Evolutionary conservation across 805 yeast species (phyloP).

Genomic region (Saccharomycopsis amapae): DNA sequence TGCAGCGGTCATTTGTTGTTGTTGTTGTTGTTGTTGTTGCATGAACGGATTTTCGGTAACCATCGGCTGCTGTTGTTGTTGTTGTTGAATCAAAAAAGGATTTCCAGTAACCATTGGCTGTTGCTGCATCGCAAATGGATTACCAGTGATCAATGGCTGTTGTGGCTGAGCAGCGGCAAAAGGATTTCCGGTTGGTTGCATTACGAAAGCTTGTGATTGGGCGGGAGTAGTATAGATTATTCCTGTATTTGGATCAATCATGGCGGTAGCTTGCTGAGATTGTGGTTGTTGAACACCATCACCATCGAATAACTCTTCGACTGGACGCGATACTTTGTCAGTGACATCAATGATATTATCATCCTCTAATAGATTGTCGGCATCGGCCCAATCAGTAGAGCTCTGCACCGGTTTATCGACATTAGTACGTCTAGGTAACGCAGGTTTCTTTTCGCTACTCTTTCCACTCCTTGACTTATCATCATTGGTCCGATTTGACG

Average conservation of each 20-base stretch:
- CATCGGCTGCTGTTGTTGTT: background rate
- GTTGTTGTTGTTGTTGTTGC: slow-evolving; percentile 5
- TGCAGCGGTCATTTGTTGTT: background rate
- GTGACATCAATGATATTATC: slow-evolving; percentile 9
- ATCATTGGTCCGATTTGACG: background rate
- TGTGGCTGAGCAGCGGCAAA: too few species aligned
- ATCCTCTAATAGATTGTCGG: slow-evolving; percentile 18
- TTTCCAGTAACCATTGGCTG: slow-evolving; percentile 17
- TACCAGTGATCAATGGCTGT: slow-evolving; percentile 6
- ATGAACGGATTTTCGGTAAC: background rate
- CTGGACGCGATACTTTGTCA: slow-evolving; percentile 15
- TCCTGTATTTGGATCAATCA: slow-evolving; percentile 14
- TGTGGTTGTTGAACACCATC: slow-evolving; percentile 8
- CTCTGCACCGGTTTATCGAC: slow-evolving; percentile 16
- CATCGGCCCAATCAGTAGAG: slow-evolving; percentile 14
- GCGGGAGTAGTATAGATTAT: slow-evolving; percentile 11
- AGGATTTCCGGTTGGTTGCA: too few species aligned
- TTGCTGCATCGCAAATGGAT: slow-evolving; percentile 8
- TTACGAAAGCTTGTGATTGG: slow-evolving; percentile 2
- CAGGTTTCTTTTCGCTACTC: slow-evolving; percentile 7
- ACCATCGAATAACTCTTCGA: slow-evolving; percentile 20
- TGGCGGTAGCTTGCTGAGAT: slow-evolving; percentile 1
- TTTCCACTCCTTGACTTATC: background rate
- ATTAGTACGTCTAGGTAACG: slow-evolving; percentile 18
- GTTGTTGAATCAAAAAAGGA: slow-evolving; percentile 9